Evolutionary conservation across 225 moss, liverwort and hornwort species (phyloP).

Genomic region (Polytrichum formosum): DNA sequence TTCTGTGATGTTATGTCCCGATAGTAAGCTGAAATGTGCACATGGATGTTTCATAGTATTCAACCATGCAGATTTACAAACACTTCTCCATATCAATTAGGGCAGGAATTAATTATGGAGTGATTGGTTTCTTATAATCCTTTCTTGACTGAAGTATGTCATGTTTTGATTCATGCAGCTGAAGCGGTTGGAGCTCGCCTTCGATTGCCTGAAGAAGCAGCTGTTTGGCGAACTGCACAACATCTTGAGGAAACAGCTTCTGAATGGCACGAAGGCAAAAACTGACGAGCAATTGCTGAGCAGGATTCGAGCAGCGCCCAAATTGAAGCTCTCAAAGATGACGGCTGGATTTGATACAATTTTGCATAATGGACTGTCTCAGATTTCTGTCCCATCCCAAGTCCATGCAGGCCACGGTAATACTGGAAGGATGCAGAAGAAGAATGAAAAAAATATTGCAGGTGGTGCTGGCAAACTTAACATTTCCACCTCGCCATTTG

Average conservation of each 20-base stretch:
- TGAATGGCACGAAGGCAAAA: slow-evolving; percentile 19
- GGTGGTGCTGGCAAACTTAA: too few species aligned
- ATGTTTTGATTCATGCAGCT: slow-evolving; percentile 40
- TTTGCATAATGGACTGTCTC: too few species aligned
- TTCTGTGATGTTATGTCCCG: too few species aligned
- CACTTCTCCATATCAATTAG: too few species aligned
- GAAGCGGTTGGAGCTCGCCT: slow-evolving; percentile 85
- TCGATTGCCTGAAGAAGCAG: slow-evolving; percentile 78
- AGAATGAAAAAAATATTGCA: neutral
- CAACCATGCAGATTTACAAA: too few species aligned
- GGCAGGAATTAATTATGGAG: too few species aligned
- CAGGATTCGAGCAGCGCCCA: too few species aligned
- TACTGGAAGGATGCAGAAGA: neutral
- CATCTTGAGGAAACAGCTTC: slow-evolving; percentile 69
- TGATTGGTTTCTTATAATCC: too few species aligned
- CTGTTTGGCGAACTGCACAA: slow-evolving; percentile 78
- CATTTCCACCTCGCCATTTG: neutral
- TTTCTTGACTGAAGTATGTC: neutral
- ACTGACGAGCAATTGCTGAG: neutral
- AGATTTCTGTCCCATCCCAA: neutral
- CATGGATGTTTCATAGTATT: too few species aligned
- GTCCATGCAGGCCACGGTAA: neutral
- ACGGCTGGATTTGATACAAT: too few species aligned
- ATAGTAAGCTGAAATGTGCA: too few species aligned
- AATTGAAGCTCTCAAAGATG: too few species aligned